phyloP scores from a whole-genome alignment of 331 rosid genomes.

The Erythrophleum ivorense region DNA sequence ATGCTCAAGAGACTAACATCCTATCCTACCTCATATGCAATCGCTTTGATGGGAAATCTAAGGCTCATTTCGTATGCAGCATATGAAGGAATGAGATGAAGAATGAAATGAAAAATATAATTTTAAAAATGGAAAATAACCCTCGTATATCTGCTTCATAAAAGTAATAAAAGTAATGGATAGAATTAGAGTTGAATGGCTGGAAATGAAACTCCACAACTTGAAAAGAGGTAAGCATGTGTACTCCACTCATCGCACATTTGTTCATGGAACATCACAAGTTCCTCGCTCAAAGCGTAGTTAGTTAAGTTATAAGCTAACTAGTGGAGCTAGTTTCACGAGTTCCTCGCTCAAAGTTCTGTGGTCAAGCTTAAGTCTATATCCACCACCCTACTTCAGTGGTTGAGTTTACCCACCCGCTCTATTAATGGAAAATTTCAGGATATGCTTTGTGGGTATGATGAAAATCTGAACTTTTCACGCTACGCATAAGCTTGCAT shows the following conservation, averaged over 20 bases:
- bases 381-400: background rate
- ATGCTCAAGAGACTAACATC: background rate
- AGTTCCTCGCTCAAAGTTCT: background rate
- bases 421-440: constrained; percentile 4
- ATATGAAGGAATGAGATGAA: too few relatives aligned
- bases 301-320: background rate
- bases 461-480: background rate
- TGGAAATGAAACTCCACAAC: too few relatives aligned
- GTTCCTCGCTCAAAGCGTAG: background rate
- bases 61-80: too few relatives aligned
- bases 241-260: too few relatives aligned
- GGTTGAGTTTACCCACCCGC: background rate
- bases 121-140: too few relatives aligned
- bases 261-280: too few relatives aligned
- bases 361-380: background rate
- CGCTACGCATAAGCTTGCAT: background rate
- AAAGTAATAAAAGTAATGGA: too few relatives aligned
- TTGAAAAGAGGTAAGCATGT: too few relatives aligned
- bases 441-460: background rate
- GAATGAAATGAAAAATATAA: too few relatives aligned
- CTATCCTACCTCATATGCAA: background rate
- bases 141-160: too few relatives aligned
- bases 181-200: too few relatives aligned
- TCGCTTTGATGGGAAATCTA: background rate
- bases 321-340: background rate